Base-by-base conservation (phyloP, 371 early-diverging fungal genomes). In the Circinella umbellata region DNA sequence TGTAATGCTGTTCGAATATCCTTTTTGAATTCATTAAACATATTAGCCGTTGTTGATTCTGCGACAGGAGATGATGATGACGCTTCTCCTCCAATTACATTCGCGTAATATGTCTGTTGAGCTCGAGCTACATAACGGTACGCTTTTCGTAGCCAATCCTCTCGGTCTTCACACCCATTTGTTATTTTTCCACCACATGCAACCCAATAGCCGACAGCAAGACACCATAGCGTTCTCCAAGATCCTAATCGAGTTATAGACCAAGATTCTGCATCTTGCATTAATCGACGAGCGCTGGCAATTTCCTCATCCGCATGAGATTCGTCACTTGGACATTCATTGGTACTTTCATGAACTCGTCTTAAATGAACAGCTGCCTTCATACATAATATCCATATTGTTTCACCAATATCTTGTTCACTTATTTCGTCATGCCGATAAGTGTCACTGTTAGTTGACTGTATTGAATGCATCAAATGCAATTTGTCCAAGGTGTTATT, bases 131-230 rank as follows among this genome's bases (percentile, higher is more conserved):
- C 15, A 53, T 53, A 69, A 7, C 27, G 17, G 4, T 60, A 49
- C 17, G 73, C 68, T 51, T 65, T 61, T 3, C 27, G 15, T 27
- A 73, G 38, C 73, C 73, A 73, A n/a, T 61, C 69, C 27, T 61
- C n/a, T 1, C 73, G 65, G 46, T 73, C 73, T 61, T 68, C 66
- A n/a, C 64, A 62, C 20, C 69, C 73, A 49, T 51, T 73, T 17
- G 53, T 61, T 20, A 47, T 42, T 18, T 61, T 38, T 10, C 69
- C 73, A 1, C 73, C 70, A 17, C 64, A 53, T 1, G 73, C 77
- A 49, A 71, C 54, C 67, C 68, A 81, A 51, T 68, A 74, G 13
- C 77, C 78, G 20, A 76, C 69, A 4, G 76, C 78, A 47, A 72
- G 61, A 35, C 74, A 72, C 78, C 77, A 81, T 1, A 42, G 37